Percentiles rank a stretch among this genome's conserved stretches.
These are phyloP conservation scores for Globisporangium splendens DNA, from an alignment of 352 stramenopile genomes.

Conservation along the genomic window DNA sequence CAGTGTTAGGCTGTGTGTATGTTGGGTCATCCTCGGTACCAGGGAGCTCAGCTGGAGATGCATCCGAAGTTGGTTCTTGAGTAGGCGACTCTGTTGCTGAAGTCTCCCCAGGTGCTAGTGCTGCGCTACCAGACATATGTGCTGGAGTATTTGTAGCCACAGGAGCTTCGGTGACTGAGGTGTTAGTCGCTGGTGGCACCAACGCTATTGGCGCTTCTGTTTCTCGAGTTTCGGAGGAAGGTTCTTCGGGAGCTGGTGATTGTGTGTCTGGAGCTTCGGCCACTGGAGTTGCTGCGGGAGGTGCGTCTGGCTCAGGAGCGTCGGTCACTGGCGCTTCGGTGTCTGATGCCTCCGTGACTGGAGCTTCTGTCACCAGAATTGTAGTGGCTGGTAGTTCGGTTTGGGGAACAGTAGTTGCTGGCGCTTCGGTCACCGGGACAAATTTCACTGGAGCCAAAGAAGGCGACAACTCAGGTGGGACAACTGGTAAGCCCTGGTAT, in stretches of 20 bases:
- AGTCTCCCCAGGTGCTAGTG: too few species aligned
- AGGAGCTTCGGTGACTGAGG: not conserved
- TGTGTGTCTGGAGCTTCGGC: not conserved
- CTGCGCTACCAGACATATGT: too few species aligned
- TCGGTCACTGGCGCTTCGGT: not conserved
- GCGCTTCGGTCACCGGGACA: not conserved
- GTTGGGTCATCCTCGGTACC: not conserved
- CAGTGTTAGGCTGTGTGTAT: not conserved
- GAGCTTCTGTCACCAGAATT: not conserved
- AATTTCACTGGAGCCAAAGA: not conserved
- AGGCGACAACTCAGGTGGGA: slow-evolving; percentile 1
- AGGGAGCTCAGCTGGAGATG: not conserved
- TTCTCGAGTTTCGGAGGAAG: not conserved
- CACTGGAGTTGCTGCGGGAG: not conserved
- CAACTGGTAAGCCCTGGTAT: slow-evolving; percentile 6
- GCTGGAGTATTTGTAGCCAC: too few species aligned
- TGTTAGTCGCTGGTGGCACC: not conserved
- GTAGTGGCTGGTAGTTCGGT: not conserved
- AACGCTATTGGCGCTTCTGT: not conserved
- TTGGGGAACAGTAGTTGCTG: too few species aligned
- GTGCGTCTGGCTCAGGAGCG: not conserved
- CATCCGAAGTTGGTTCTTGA: not conserved
- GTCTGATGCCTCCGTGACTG: not conserved
- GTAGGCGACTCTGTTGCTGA: too few species aligned
- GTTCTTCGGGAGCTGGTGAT: not conserved